Percentiles rank a stretch among this genome's conserved stretches.
Conservation (phyloP, 352 stramenopile species). For the Pythium inflatum region DNA sequence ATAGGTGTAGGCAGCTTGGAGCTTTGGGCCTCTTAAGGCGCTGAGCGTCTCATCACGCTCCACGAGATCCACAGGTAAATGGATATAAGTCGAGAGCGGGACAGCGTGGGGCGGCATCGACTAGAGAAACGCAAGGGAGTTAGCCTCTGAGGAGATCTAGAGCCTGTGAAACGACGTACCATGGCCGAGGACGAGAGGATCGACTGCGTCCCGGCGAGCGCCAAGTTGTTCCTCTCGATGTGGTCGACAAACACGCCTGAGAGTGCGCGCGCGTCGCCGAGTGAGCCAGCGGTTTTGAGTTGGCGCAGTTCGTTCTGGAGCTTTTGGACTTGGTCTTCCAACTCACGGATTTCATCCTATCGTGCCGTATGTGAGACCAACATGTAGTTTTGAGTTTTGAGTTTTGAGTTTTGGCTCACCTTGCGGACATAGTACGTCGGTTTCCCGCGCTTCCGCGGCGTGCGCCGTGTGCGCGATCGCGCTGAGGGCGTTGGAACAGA, state of each 20-base stretch:
- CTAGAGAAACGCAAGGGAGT: not conserved
- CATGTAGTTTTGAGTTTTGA: too few species aligned
- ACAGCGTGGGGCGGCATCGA: not conserved
- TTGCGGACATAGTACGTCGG: conserved; percentile 25
- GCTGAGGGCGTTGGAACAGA: too few species aligned
- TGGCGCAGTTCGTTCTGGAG: conserved; percentile 6
- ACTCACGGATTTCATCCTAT: conserved; percentile 22
- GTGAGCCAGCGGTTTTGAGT: not conserved
- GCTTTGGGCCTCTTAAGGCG: not conserved
- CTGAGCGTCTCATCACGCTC: not conserved
- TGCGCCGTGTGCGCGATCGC: not conserved
- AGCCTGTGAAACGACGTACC: conserved; percentile 1
- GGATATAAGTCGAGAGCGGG: conserved; percentile 21
- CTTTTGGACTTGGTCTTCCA: conserved; percentile 18
- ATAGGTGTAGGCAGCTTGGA: not conserved
- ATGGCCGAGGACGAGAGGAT: conserved; percentile 17
- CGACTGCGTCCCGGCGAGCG: conserved; percentile 22
- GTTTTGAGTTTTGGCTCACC: too few species aligned
- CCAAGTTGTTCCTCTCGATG: conserved; percentile 17
- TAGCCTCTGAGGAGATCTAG: too few species aligned
- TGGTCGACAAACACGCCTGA: not conserved
- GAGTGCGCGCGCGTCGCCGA: conserved; percentile 7
- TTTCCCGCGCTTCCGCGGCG: conserved; percentile 15
- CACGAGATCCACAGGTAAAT: conserved; percentile 3
- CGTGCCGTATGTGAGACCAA: too few species aligned